A percentile compares a stretch with the other conserved stretches of the same genome.
Evolutionary conservation across 306 rosid species (phyloP).

Genomic region (Acacia crassicarpa): DNA sequence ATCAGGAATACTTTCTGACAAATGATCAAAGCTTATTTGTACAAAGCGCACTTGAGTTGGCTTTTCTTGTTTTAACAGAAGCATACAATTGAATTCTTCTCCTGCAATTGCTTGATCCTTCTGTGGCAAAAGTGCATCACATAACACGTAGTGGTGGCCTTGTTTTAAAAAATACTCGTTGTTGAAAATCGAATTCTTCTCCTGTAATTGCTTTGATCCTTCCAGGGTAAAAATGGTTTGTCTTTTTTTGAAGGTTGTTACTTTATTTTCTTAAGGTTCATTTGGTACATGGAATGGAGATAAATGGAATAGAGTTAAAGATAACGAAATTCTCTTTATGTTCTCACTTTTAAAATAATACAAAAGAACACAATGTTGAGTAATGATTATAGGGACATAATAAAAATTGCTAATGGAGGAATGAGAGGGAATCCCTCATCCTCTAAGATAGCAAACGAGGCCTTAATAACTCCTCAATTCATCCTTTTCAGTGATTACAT

Average conservation of each 20-base stretch:
- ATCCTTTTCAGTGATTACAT: background rate
- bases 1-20: background rate
- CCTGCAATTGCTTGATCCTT: background rate
- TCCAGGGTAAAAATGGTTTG: conserved; percentile 6
- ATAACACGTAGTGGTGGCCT: too few species aligned
- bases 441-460: background rate
- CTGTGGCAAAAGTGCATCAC: too few species aligned
- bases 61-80: conserved; percentile 10
- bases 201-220: background rate
- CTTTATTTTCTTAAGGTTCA: background rate
- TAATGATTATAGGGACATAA: background rate
- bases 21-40: conserved; percentile 18
- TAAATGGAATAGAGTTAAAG: background rate
- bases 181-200: too few species aligned
- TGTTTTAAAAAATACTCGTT: too few species aligned
- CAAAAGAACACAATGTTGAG: background rate
- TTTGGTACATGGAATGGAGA: background rate
- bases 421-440: background rate
- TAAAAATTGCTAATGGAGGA: background rate
- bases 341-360: too few species aligned
- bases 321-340: background rate
- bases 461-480: background rate
- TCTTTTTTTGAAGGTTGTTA: background rate
- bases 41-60: background rate
- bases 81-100: background rate